phyloP scores from a whole-genome alignment of 331 rosid species.

The Rhamnella rubrinervis region DNA sequence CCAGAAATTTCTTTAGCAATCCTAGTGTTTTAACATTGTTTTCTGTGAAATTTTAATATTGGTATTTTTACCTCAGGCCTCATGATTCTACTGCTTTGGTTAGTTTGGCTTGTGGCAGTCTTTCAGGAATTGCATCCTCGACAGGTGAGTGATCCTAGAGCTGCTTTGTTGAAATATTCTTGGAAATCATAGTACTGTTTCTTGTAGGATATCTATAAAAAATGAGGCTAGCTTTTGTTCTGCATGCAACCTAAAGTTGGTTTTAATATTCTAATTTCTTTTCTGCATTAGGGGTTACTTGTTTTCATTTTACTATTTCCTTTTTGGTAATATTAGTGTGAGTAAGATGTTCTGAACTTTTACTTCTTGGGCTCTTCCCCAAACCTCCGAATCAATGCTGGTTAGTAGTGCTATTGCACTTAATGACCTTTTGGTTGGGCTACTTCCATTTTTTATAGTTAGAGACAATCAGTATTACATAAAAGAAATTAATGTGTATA shows the following conservation, averaged over 20 bases:
- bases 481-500: constrained; percentile 50
- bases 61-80: constrained; percentile 46
- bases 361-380: not conserved
- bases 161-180: constrained; percentile 12
- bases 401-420: constrained; percentile 19
- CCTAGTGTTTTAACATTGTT: constrained; percentile 3
- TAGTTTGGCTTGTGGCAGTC: constrained; percentile 94
- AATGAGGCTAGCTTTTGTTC: constrained; percentile 1
- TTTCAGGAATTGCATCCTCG: constrained; percentile 95
- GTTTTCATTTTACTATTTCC: not conserved
- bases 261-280: not conserved
- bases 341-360: not conserved
- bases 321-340: not conserved
- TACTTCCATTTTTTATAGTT: constrained; percentile 31
- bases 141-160: constrained; percentile 75
- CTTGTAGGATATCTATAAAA: not conserved
- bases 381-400: constrained; percentile 13
- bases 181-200: not conserved
- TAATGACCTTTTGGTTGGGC: constrained; percentile 32
- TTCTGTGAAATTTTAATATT: constrained; percentile 17
- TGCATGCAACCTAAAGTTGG: constrained; percentile 6
- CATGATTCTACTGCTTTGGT: constrained; percentile 65
- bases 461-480: constrained; percentile 27
- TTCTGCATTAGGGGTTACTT: not conserved
- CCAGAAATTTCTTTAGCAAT: constrained; percentile 17